Base-by-base conservation (phyloP, 768 basidiomycete genomes). In the Clathrus columnatus region DNA sequence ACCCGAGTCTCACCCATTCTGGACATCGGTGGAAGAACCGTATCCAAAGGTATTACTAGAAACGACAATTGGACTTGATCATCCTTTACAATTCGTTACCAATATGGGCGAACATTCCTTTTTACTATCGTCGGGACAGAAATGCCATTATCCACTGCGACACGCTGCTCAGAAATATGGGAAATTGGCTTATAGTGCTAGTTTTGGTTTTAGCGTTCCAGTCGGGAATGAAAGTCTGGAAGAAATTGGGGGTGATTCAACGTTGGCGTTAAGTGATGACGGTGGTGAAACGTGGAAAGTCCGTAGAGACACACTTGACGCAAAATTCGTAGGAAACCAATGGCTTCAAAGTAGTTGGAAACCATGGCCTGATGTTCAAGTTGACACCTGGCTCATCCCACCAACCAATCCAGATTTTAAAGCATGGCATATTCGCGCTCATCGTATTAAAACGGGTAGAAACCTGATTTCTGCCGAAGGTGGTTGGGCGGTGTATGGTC, bases 111-210 rank as follows among this genome's bases (percentile, higher is more conserved):
- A 78, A 1, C 86, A 87, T 67, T 80, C 83, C 3, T 86, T 78
- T 72, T 69, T 87, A 26, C 77, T 88, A 29, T 85, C 84, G 7
- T 85, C 83, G 11, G 87, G 86, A 1, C 86, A 90, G 69, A 83
- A 82, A 59, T 87, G 85, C 60, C 84, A 84, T 47, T 90, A 88
- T 66, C 79, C 84, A 16, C 81, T 90, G 63, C 83, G 86, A 63
- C 84, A 86, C 63, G 82, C 82, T 61, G 81, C 84, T 7, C 83
- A 84, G 21, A 90, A 88, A 65, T 88, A 88, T 68, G 84, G 85
- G 51, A 87, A 87, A 66, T 73, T 86, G 54, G 80, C 83, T 1
- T 88, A 90, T 66, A 85, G 83, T 1, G 77, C 83, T n/a, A 78
- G 83, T 5, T 87, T 88, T 63, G 86, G 85, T 14, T 88, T 86